These are phyloP conservation scores for Cladosporium halotolerans DNA, from an alignment of 2,329 filamentous ascomycete genomes.

Conservation along the genomic window DNA sequence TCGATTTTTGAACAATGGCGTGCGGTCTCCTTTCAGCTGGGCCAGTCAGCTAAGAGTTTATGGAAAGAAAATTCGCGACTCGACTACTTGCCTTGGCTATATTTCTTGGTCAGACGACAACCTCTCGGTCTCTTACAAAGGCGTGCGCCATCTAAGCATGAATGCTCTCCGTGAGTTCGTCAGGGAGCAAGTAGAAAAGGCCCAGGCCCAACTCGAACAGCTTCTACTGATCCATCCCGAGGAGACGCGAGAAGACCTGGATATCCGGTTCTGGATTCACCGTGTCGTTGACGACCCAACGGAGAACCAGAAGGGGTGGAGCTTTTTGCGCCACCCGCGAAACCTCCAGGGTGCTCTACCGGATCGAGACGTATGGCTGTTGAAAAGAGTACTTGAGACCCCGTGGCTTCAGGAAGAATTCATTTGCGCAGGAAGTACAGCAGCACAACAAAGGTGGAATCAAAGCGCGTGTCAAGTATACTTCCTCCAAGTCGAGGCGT, in stretches of 20 bases:
- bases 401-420: not conserved
- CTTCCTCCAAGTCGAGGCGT: not conserved
- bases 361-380: not conserved
- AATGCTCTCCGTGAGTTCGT: not conserved
- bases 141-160: not conserved
- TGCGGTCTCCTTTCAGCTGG: conserved; percentile 9
- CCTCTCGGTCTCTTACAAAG: not conserved
- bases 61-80: not conserved
- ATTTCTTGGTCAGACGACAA: not conserved
- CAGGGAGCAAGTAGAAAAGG: not conserved
- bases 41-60: not conserved
- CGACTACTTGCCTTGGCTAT: not conserved
- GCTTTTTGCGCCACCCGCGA: not conserved
- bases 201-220: conserved; percentile 1
- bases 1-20: conserved; percentile 15
- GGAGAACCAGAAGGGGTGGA: not conserved
- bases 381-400: not conserved
- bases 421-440: not conserved
- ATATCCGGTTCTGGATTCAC: not conserved
- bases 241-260: conserved; percentile 1
- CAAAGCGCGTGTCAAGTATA: not conserved
- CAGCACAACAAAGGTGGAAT: not conserved
- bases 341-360: not conserved
- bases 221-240: not conserved
- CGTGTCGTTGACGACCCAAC: not conserved